phyloP scores from a whole-genome alignment of 768 basidiomycete species.

The Serendipita sp. region DNA sequence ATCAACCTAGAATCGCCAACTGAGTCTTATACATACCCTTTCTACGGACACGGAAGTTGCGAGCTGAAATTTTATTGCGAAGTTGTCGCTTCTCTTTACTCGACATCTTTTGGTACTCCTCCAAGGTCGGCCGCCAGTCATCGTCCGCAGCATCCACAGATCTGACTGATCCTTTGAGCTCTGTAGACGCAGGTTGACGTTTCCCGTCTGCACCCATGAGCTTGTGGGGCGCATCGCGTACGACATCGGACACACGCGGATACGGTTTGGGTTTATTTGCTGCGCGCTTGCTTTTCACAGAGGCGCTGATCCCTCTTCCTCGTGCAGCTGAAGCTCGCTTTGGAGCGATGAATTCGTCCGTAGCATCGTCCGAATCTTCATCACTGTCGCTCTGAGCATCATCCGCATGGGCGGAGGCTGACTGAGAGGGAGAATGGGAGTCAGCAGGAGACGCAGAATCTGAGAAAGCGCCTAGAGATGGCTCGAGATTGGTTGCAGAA shows the following conservation, averaged over 20 bases:
- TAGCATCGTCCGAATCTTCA: neutral
- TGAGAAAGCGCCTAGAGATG: neutral
- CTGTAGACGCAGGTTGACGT: conserved; percentile 2
- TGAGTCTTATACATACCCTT: conserved; percentile 43
- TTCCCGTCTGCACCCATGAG: neutral
- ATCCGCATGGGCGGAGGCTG: conserved; percentile 1
- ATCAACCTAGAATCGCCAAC: conserved; percentile 4
- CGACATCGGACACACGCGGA: conserved; percentile 6
- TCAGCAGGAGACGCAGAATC: conserved; percentile 4
- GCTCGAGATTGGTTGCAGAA: neutral
- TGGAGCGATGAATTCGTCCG: neutral
- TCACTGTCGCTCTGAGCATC: neutral
- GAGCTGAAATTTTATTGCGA: conserved; percentile 89
- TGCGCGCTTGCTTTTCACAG: conserved; percentile 1
- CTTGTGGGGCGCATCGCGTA: conserved; percentile 5
- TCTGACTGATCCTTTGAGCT: neutral
- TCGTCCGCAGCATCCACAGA: conserved; percentile 39
- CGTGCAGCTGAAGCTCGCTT: neutral
- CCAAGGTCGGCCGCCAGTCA: conserved; percentile 76
- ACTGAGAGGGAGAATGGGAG: conserved; percentile 6
- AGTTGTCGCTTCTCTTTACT: conserved; percentile 94
- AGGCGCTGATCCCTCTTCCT: neutral
- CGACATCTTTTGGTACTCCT: conserved; percentile 89
- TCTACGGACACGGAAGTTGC: conserved; percentile 87
- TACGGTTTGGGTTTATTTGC: conserved; percentile 7